A percentile compares a stretch with the other conserved stretches of the same genome.
phyloP scores from a whole-genome alignment of 2,329 filamentous ascomycete genomes.

The Cladosporium phlei region DNA sequence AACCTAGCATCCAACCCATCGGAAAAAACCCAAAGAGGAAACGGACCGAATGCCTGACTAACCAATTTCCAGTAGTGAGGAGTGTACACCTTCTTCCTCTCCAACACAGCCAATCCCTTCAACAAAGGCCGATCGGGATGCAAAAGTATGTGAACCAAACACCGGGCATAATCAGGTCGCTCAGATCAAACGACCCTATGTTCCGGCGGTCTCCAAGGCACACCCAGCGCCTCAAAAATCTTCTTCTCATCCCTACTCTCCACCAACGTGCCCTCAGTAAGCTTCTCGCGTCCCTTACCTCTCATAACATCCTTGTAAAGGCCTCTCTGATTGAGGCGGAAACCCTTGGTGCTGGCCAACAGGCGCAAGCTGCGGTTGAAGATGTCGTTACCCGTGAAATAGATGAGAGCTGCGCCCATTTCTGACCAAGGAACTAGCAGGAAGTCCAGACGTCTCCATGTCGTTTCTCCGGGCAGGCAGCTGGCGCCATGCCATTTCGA shows the following conservation, averaged over 20 bases:
- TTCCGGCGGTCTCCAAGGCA: conserved; percentile 76
- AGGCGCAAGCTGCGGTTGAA: conserved; percentile 85
- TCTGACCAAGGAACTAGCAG: conserved; percentile 75
- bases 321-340: conserved; percentile 80
- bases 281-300: conserved; percentile 52
- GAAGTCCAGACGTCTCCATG: conserved; percentile 81
- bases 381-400: conserved; percentile 92
- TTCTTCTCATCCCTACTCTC: conserved; percentile 70
- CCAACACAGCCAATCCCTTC: too few species aligned
- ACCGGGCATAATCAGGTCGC: too few species aligned
- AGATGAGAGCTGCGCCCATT: conserved; percentile 80
- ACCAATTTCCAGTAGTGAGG: too few species aligned
- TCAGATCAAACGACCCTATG: conserved; percentile 67
- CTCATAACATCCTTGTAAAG: conserved; percentile 68
- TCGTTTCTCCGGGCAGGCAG: conserved; percentile 54
- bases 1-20: too few species aligned
- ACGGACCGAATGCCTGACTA: too few species aligned
- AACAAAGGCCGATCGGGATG: too few species aligned
- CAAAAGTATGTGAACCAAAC: too few species aligned
- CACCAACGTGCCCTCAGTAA: conserved; percentile 64
- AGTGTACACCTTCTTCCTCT: too few species aligned
- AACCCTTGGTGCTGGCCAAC: conserved; percentile 71
- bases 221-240: conserved; percentile 77
- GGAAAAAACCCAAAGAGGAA: too few species aligned
- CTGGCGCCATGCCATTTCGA: conserved; percentile 90